phyloP scores from a whole-genome alignment of 768 basidiomycete genomes.

The Boletus edulis region DNA sequence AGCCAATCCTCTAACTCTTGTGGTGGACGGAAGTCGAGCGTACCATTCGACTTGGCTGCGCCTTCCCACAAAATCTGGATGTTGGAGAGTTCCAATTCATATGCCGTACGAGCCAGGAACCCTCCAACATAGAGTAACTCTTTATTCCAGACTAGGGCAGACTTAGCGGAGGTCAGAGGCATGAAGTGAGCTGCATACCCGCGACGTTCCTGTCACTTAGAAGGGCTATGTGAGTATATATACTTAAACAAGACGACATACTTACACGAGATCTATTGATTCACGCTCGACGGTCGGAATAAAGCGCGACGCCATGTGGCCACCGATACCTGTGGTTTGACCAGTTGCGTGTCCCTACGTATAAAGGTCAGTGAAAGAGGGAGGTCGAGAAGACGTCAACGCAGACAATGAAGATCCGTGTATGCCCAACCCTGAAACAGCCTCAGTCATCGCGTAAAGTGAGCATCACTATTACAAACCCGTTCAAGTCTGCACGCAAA shows the following conservation, averaged over 20 bases:
- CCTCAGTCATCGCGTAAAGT: neutral
- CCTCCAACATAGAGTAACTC: constrained; percentile 87
- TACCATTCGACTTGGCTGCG: constrained; percentile 34
- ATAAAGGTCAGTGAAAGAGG: constrained; percentile 1
- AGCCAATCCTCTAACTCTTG: constrained; percentile 50
- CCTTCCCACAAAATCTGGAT: constrained; percentile 60
- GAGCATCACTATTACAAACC: constrained; percentile 41
- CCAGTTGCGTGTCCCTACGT: constrained; percentile 81
- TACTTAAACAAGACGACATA: neutral
- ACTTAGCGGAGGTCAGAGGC: neutral
- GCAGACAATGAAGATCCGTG: constrained; percentile 53
- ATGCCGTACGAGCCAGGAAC: constrained; percentile 75
- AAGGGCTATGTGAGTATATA: neutral
- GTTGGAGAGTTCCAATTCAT: constrained; percentile 73
- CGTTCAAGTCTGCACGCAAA: constrained; percentile 81
- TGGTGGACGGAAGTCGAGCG: constrained; percentile 29
- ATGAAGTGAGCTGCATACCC: constrained; percentile 39
- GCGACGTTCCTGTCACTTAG: constrained; percentile 80
- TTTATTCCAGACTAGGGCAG: constrained; percentile 74
- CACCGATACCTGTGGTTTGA: constrained; percentile 84
- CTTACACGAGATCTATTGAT: constrained; percentile 83
- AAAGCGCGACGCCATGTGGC: constrained; percentile 75
- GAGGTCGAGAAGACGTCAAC: neutral
- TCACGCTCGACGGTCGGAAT: constrained; percentile 97
- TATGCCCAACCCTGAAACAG: constrained; percentile 5